Evolutionary conservation across 495 filamentous ascomycete genomes (phyloP).

Genomic region (Aspergillus sclerotiicarbonarius): DNA sequence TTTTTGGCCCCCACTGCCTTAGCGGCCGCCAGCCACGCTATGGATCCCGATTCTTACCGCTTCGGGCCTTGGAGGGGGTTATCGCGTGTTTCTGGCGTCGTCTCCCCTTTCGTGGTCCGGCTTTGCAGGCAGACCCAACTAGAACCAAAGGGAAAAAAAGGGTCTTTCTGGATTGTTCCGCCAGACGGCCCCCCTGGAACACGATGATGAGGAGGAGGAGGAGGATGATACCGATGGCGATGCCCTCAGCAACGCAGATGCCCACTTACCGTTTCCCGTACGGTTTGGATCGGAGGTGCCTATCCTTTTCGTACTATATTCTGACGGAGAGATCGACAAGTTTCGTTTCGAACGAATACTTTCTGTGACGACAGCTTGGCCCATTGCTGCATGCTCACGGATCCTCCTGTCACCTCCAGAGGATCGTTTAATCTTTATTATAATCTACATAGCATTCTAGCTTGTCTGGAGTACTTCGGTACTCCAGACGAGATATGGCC

Average conservation of each 20-base stretch:
- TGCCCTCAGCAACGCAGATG: too few species aligned
- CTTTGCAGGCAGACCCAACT: background rate
- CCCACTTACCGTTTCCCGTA: background rate
- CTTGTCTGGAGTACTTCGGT: background rate
- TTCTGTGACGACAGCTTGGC: background rate
- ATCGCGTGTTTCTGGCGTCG: background rate
- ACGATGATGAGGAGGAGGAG: background rate
- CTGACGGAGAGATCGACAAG: background rate
- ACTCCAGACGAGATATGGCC: background rate
- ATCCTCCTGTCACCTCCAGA: background rate
- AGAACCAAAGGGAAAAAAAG: background rate
- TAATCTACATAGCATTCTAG: background rate
- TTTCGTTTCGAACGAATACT: background rate
- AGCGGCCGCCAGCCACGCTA: constrained; percentile 16
- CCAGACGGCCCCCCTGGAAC: background rate
- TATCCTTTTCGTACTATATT: background rate
- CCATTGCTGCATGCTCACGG: background rate
- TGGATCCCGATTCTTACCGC: constrained; percentile 9
- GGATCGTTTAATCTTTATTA: too few species aligned
- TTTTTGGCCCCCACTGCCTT: constrained; percentile 17
- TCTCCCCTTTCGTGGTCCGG: background rate
- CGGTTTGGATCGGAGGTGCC: background rate
- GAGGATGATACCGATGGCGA: too few species aligned
- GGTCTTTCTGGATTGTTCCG: constrained; percentile 17
- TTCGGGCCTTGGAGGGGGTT: constrained; percentile 3